A percentile compares a stretch with the other conserved stretches of the same genome.
Evolutionary conservation across 106 monocot genomes (phyloP).

Genomic region (Hemerocallis citrina): DNA sequence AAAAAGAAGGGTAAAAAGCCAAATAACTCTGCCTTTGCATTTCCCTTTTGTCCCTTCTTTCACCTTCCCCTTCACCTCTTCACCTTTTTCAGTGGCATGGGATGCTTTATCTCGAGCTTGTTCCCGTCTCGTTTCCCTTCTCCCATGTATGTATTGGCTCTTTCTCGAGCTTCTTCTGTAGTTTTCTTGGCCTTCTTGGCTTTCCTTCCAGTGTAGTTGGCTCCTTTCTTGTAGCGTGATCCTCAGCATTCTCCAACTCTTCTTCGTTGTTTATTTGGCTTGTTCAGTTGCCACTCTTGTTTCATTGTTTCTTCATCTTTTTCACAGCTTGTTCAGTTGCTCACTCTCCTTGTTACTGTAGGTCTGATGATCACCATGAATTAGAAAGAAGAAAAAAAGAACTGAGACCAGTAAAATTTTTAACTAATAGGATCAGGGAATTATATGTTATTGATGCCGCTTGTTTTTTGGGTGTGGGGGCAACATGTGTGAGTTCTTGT

Average conservation of each 20-base stretch:
- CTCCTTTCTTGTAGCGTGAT: not conserved
- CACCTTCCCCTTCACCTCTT: not conserved
- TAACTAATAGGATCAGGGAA: too few species aligned
- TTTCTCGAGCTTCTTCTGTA: not conserved
- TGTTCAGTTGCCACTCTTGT: not conserved
- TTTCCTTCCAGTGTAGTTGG: not conserved
- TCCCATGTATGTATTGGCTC: not conserved
- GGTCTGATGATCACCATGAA: too few species aligned
- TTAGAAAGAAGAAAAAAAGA: too few species aligned
- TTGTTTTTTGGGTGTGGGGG: too few species aligned
- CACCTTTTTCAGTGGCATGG: not conserved
- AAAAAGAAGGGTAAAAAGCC: too few species aligned
- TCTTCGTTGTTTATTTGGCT: not conserved
- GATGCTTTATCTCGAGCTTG: not conserved
- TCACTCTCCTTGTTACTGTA: too few species aligned
- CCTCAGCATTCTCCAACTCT: not conserved
- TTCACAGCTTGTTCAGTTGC: too few species aligned
- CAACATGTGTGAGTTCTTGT: too few species aligned
- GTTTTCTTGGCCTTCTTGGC: constrained; percentile 5
- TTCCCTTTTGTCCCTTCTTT: constrained; percentile 10
- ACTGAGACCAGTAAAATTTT: too few species aligned
- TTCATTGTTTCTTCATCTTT: too few species aligned
- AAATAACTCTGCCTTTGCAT: too few species aligned
- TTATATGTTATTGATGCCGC: too few species aligned
- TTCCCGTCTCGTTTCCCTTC: not conserved